Evolutionary conservation across 2,329 filamentous ascomycete species (phyloP), one percentile per base, ranked within the genome.

Genomic region (Magnaporthiopsis incrustans): DNA sequence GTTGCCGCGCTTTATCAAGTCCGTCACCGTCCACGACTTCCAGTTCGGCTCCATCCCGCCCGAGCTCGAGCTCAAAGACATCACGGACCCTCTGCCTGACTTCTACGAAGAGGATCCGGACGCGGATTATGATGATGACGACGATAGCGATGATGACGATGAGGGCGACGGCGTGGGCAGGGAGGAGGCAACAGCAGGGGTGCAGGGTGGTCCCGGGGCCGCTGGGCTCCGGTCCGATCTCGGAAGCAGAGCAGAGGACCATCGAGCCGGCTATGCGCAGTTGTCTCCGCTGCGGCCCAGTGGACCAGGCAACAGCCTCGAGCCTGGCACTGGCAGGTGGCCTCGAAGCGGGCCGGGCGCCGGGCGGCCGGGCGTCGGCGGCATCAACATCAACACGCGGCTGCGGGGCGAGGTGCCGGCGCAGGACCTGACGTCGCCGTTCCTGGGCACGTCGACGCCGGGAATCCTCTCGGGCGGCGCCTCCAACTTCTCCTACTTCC

Each of bases 1-100:
- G 32, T 84, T 99, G 60, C 95, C 95, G 65, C 90, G 92, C 72
- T 97, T 99, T 82, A 97, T 99, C 77, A 93, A 95, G 73, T 95
- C 92, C 32, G 95, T 99, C 70, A 89, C 92, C 64, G 93, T 97
- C 57, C 93, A 97, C 74, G 89, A 91, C 66, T 99, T 99, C 77
- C 89, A 94, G 68, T 97, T 99, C 74, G 95, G 95, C 60, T 86
- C 82, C 33, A 87, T 94, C 61, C 82, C 90, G 56, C 95, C 95
- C 1, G 85, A 90, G 69, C 85, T 99, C 57, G 92, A 96, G 73
- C 88, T 99, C 71, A 98, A 97, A 77, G 95, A 98, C 75, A 93
- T 99, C 66, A 96, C 94, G 70, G 93, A 99, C 74, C 95, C 95
- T 2, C 83, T 98, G 65, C 89, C 92, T 0, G 95, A 99, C 71